These are phyloP conservation scores for Wickerhamomyces queroliae DNA, from an alignment of 805 yeast genomes.

Conservation along the genomic window DNA sequence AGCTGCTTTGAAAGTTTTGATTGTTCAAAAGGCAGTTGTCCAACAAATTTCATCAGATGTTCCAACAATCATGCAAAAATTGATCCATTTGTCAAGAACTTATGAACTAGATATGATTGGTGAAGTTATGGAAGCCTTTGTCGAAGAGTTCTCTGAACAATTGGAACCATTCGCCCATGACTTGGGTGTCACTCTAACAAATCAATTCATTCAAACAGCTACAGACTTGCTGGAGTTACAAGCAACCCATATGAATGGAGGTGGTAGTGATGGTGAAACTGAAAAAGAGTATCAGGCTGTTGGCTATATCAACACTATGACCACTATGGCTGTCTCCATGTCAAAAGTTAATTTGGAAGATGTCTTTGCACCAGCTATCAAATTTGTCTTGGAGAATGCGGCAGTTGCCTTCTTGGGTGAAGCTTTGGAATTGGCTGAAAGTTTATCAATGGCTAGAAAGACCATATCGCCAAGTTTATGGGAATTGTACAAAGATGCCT, in stretches of 20 bases:
- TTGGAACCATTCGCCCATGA: constrained; percentile 83
- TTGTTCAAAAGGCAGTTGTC: constrained; percentile 63
- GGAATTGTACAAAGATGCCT: constrained; percentile 42
- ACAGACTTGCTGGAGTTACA: constrained; percentile 44
- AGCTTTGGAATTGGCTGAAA: constrained; percentile 56
- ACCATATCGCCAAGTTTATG: constrained; percentile 45
- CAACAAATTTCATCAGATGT: constrained; percentile 67
- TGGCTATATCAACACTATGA: constrained; percentile 65
- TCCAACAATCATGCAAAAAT: constrained; percentile 74
- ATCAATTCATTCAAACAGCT: constrained; percentile 54
- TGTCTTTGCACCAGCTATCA: constrained; percentile 51
- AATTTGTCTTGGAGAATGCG: constrained; percentile 52
- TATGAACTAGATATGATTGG: constrained; percentile 84
- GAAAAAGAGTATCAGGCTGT: constrained; percentile 67
- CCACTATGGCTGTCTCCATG: constrained; percentile 68
- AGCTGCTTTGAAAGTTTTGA: constrained; percentile 75
- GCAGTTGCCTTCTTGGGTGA: constrained; percentile 58
- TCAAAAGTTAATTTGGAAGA: constrained; percentile 48
- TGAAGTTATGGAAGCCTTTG: constrained; percentile 93
- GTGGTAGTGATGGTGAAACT: constrained; percentile 26
- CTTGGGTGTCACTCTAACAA: constrained; percentile 51
- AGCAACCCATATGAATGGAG: constrained; percentile 6
- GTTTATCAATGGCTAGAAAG: constrained; percentile 43
- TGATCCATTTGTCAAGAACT: constrained; percentile 68
- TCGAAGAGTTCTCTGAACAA: constrained; percentile 80